Evolutionary conservation across 768 basidiomycete species (phyloP).

Genomic region (Dioszegia aurantiaca): DNA sequence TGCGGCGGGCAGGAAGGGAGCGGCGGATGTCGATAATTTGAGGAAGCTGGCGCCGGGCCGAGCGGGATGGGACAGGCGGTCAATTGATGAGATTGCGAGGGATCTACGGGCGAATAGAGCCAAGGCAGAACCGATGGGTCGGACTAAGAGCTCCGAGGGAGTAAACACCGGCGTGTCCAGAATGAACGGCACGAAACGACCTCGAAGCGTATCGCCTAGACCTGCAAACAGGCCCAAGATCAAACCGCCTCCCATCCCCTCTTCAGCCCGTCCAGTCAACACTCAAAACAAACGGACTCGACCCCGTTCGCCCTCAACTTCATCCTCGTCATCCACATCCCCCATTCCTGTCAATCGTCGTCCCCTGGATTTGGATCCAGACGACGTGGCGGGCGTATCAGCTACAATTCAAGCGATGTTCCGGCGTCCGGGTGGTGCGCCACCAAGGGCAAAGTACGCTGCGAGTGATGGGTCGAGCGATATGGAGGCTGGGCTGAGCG

Average conservation of each 20-base stretch:
- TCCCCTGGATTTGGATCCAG: neutral
- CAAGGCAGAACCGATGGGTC: neutral
- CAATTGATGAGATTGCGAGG: constrained; percentile 39
- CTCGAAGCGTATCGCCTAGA: constrained; percentile 5
- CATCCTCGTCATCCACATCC: neutral
- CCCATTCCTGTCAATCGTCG: neutral
- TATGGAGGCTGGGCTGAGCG: constrained; percentile 45
- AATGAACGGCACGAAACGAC: neutral
- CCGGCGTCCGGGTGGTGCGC: constrained; percentile 28
- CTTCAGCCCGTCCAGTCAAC: constrained; percentile 16
- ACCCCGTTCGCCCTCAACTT: constrained; percentile 2
- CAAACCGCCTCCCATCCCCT: constrained; percentile 22
- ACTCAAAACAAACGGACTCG: neutral
- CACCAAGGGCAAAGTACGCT: constrained; percentile 10
- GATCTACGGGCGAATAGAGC: constrained; percentile 30
- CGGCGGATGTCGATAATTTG: constrained; percentile 19
- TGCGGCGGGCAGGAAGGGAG: constrained; percentile 12
- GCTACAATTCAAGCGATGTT: constrained; percentile 39
- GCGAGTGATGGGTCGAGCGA: constrained; percentile 32
- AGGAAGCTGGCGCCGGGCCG: constrained; percentile 34
- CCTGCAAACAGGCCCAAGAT: constrained; percentile 2
- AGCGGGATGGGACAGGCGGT: constrained; percentile 33
- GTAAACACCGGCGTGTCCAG: neutral
- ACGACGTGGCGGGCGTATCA: constrained; percentile 18
- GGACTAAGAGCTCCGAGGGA: constrained; percentile 2